Evolutionary conservation across 23 red algal species (phyloP).

Genomic region (Gracilaria vermiculophylla): DNA sequence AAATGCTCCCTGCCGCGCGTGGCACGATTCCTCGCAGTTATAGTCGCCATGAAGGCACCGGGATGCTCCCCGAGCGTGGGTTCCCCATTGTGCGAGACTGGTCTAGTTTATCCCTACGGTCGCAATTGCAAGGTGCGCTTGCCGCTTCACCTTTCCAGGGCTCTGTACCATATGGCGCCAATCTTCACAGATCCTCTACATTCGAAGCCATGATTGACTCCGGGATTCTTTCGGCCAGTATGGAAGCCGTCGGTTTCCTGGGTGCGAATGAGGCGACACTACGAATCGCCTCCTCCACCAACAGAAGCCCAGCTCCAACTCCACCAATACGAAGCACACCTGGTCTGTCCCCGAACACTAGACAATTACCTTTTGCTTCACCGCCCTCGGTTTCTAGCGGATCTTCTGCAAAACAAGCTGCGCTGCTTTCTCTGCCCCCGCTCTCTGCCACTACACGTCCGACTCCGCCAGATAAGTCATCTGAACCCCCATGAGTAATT

Average conservation of each 20-base stretch:
- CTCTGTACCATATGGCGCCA: background rate
- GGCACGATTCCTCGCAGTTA: background rate
- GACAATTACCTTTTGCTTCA: background rate
- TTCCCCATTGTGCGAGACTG: slow-evolving; percentile 62
- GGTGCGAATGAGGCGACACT: slow-evolving; percentile 6
- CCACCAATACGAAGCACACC: background rate
- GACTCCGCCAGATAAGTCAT: background rate
- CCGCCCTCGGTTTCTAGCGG: background rate
- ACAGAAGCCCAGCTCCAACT: background rate
- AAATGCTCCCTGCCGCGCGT: background rate
- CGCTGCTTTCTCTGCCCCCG: background rate
- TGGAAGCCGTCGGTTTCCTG: slow-evolving; percentile 58
- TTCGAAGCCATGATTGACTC: slow-evolving; percentile 60
- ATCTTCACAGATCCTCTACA: slow-evolving; percentile 30
- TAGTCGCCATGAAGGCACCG: slow-evolving; percentile 25
- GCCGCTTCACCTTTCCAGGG: background rate
- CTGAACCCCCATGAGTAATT: background rate
- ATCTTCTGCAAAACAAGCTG: background rate
- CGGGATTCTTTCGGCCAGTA: slow-evolving; percentile 58
- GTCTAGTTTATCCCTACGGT: slow-evolving; percentile 32
- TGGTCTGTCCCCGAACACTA: background rate
- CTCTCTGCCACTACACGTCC: background rate
- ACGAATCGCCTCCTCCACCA: background rate
- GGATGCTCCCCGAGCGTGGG: slow-evolving; percentile 38
- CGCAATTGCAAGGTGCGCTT: background rate